Percentiles rank a stretch among this genome's conserved stretches.
Conservation (phyloP, 2,329 filamentous ascomycete genomes). For the Dactylonectria estremocensis region DNA sequence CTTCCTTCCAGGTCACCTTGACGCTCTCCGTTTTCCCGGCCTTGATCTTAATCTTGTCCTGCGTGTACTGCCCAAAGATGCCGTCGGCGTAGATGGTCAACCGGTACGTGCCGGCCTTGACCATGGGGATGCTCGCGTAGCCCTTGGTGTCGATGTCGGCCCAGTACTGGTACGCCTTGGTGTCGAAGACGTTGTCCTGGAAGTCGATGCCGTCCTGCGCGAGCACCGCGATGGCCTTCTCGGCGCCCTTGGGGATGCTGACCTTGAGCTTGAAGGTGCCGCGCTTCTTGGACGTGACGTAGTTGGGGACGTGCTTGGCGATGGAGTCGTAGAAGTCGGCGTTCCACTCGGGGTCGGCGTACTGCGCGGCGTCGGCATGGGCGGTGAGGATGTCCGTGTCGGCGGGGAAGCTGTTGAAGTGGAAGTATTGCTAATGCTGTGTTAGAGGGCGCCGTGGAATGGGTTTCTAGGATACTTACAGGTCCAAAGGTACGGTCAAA, state of each 20-base stretch:
- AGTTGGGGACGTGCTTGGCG: constrained; percentile 71
- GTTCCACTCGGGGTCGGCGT: constrained; percentile 69
- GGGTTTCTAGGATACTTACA: constrained; percentile 31
- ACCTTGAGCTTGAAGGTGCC: constrained; percentile 66
- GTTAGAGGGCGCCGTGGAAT: constrained; percentile 21
- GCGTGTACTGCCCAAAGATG: constrained; percentile 72
- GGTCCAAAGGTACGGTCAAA: constrained; percentile 78
- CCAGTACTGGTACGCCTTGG: constrained; percentile 75
- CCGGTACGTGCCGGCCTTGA: constrained; percentile 72
- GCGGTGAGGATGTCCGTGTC: constrained; percentile 63
- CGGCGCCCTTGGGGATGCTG: constrained; percentile 66
- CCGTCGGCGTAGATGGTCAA: constrained; percentile 75
- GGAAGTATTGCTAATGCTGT: constrained; percentile 64
- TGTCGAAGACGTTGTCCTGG: constrained; percentile 63
- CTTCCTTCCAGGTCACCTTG: constrained; percentile 65
- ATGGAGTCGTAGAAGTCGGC: constrained; percentile 75
- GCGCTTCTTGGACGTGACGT: constrained; percentile 67
- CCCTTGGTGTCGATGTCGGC: constrained; percentile 64
- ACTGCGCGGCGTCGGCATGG: constrained; percentile 67
- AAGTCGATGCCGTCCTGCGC: constrained; percentile 52
- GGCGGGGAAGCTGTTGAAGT: constrained; percentile 71
- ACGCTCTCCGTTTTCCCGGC: constrained; percentile 55
- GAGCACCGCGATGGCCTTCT: constrained; percentile 69
- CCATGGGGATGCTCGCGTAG: constrained; percentile 65
- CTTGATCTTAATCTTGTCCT: constrained; percentile 64